phyloP scores from a whole-genome alignment of 2,329 filamentous ascomycete species.

The Penicillium sp. region DNA sequence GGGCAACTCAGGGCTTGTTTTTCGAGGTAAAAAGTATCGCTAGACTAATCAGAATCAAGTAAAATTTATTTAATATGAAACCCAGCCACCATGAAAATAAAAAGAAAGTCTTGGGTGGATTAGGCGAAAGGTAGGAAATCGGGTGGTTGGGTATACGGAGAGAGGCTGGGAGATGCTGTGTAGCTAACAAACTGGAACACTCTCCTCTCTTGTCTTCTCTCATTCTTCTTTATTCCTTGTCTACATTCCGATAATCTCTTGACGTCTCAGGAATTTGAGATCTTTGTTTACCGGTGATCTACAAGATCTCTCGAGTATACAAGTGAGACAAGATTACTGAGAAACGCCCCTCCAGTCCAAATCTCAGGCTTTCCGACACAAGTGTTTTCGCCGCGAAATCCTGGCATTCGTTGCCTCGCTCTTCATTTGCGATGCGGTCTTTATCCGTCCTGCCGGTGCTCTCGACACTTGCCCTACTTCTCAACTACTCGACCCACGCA shows the following conservation, averaged over 20 bases:
- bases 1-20: neutral
- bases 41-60: neutral
- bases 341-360: neutral
- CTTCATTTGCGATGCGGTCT: constrained; percentile 25
- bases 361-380: neutral
- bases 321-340: constrained; percentile 3
- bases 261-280: constrained; percentile 3
- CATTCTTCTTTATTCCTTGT: constrained; percentile 9
- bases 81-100: constrained; percentile 14
- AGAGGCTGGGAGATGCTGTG: constrained; percentile 25
- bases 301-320: constrained; percentile 10
- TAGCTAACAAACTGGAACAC: constrained; percentile 11
- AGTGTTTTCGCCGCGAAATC: neutral
- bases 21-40: neutral
- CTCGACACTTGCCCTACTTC: constrained; percentile 24
- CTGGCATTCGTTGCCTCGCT: constrained; percentile 3
- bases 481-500: constrained; percentile 14
- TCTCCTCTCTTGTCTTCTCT: constrained; percentile 11
- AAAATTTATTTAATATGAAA: constrained; percentile 9
- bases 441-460: constrained; percentile 20
- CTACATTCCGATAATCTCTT: constrained; percentile 13
- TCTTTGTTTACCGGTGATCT: constrained; percentile 6
- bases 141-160: constrained; percentile 29
- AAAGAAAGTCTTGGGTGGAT: neutral
- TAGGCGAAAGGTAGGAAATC: constrained; percentile 22